Evolutionary conservation across 805 yeast species (phyloP), one percentile per base, ranked within the genome.

Genomic region (Sungouiella blattae): DNA sequence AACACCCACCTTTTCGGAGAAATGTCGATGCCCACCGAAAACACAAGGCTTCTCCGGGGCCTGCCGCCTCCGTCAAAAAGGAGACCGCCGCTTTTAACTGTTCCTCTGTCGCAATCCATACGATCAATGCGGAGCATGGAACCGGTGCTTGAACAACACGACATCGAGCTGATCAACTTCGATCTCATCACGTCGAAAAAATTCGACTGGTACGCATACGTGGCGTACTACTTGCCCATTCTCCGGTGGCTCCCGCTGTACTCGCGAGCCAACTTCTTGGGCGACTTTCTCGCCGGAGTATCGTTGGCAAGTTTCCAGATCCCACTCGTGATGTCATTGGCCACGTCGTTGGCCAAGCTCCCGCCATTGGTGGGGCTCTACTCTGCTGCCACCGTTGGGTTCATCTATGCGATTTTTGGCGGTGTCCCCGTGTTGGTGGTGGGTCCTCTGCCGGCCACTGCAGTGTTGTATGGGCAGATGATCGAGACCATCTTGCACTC

Each of bases 381-480:
- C 44, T 86, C 88, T 0, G 69, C 87, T 31, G 80, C 86, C 1
- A 67, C 84, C 3, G 87, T 93, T 0, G 94, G 96, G 0, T 61
- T 83, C n/a, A 62, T 85, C 6, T 88, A 88, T 54, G 71, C 87
- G 5, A 41, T 87, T 3, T 68, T 87, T 40, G 96, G 96, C 0
- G 76, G 93, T 0, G 94, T 87, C 1, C 96, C 96, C 0, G 82
- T 81, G 40, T 77, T 88, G 83, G 79, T 87, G 26, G 94, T 88
- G 13, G 96, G 96, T 0, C 96, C 96, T 1, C 94, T 88, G 57
- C 89, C 91, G 13, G 89, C 95, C 0, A 78, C 87, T 6, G 85
- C 94, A 0, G 66, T 89, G 48, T 78, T 88, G 11, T 79, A 84
- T 17, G 96, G 96, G 1, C 91, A 83, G 48, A 78, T 83, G 0